phyloP scores from a whole-genome alignment of 1,284 basidiomycete species.

The Blastosporella zonata region DNA sequence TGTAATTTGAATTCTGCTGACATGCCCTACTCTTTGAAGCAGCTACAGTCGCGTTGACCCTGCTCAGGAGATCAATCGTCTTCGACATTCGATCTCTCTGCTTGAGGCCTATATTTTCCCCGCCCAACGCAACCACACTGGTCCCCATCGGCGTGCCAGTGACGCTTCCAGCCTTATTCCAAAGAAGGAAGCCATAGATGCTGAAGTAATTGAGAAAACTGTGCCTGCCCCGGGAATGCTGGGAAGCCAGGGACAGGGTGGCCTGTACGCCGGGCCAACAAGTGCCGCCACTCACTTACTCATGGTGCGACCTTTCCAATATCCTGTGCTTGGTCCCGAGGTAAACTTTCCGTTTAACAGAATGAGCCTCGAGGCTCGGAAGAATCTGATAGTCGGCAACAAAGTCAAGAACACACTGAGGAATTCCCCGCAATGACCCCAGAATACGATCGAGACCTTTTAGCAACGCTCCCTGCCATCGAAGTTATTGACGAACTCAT shows the following conservation, averaged over 20 bases:
- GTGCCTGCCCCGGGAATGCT: constrained; percentile 58
- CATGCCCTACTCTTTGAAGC: constrained; percentile 17
- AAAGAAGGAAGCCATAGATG: constrained; percentile 54
- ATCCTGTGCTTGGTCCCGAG: constrained; percentile 11
- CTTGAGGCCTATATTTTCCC: constrained; percentile 68
- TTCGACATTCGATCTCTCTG: constrained; percentile 69
- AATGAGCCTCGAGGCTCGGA: constrained; percentile 49
- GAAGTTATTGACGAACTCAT: constrained; percentile 70
- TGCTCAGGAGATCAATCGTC: constrained; percentile 65
- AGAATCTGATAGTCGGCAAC: constrained; percentile 46
- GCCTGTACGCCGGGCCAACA: constrained; percentile 71
- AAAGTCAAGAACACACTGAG: constrained; percentile 44
- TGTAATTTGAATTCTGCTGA: constrained; percentile 10
- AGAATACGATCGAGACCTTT: constrained; percentile 70
- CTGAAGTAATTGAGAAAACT: constrained; percentile 44
- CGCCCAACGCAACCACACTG: constrained; percentile 38
- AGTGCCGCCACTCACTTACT: constrained; percentile 66
- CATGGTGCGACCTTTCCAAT: constrained; percentile 39
- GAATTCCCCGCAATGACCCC: constrained; percentile 45
- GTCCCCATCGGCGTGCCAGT: constrained; percentile 33
- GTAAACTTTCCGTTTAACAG: constrained; percentile 26
- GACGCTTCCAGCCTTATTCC: constrained; percentile 35
- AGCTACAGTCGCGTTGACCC: constrained; percentile 64
- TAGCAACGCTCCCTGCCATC: constrained; percentile 58
- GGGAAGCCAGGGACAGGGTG: constrained; percentile 58